These are phyloP conservation scores for Termitomyces sp. DNA, from an alignment of 768 basidiomycete species.

Conservation along the genomic window DNA sequence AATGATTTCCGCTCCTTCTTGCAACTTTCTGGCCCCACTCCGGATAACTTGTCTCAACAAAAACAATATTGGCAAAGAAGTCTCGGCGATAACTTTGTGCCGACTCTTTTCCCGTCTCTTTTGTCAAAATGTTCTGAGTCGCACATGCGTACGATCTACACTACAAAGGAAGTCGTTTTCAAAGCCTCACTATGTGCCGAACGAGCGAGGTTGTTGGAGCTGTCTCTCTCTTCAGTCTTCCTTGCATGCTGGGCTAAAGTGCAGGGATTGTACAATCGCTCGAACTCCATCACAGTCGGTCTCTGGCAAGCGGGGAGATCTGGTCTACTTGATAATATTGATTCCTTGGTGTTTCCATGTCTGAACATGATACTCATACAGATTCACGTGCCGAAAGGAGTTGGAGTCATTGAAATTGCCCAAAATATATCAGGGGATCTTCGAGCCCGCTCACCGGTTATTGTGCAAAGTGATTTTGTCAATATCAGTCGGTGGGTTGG, in stretches of 20 bases:
- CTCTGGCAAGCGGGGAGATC: constrained; percentile 44
- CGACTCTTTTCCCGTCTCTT: constrained; percentile 21
- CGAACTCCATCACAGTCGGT: constrained; percentile 30
- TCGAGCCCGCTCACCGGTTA: constrained; percentile 26
- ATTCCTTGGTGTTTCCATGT: constrained; percentile 37
- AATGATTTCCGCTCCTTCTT: constrained; percentile 24
- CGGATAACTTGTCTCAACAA: constrained; percentile 16
- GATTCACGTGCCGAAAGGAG: constrained; percentile 16
- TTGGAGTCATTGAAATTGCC: constrained; percentile 21
- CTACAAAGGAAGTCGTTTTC: constrained; percentile 10
- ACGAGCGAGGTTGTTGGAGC: constrained; percentile 27
- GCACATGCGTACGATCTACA: constrained; percentile 11
- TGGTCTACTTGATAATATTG: constrained; percentile 25
- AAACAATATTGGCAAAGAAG: constrained; percentile 30
- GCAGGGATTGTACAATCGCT: constrained; percentile 24
- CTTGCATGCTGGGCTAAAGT: constrained; percentile 38
- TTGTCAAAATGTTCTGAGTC: neutral
- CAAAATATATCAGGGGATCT: constrained; percentile 29
- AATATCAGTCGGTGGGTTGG: constrained; percentile 32
- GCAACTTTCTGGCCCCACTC: constrained; percentile 15
- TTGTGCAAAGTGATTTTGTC: constrained; percentile 34
- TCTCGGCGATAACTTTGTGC: constrained; percentile 23
- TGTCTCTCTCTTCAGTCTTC: constrained; percentile 35
- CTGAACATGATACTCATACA: constrained; percentile 38
- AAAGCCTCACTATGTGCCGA: constrained; percentile 30